phyloP scores from a whole-genome alignment of 129 eudicot genomes.

The Helichrysum umbraculigerum region DNA sequence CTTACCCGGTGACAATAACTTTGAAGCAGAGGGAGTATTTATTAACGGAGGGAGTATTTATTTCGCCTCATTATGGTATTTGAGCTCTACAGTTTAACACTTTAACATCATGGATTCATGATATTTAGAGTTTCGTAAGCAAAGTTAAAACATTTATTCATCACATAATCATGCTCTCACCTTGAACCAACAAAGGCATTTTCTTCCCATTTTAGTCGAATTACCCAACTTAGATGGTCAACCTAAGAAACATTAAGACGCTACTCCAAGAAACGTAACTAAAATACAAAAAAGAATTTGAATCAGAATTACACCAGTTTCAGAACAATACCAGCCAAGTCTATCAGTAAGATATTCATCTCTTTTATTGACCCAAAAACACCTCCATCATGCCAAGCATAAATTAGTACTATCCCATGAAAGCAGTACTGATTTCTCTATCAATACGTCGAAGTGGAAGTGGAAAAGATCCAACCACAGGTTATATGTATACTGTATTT shows the following conservation, averaged over 20 bases:
- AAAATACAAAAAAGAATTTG: not conserved
- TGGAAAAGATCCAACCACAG: slow-evolving; percentile 21
- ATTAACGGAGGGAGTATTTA: too few species aligned
- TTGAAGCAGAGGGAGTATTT: too few species aligned
- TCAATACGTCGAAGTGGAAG: slow-evolving; percentile 20
- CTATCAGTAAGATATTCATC: slow-evolving; percentile 1
- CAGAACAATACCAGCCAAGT: not conserved
- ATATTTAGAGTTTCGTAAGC: not conserved
- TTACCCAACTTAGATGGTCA: not conserved
- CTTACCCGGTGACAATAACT: too few species aligned
- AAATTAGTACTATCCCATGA: slow-evolving; percentile 6
- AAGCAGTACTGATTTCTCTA: slow-evolving; percentile 22
- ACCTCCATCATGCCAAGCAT: slow-evolving; percentile 18
- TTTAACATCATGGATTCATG: not conserved
- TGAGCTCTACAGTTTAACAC: not conserved
- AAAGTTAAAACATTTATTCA: not conserved
- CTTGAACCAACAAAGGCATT: not conserved
- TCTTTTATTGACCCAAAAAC: slow-evolving; percentile 26
- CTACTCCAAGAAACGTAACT: slow-evolving; percentile 2
- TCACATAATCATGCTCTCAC: not conserved
- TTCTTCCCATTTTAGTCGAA: not conserved
- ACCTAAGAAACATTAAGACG: not conserved
- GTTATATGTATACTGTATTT: not conserved
- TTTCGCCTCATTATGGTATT: not conserved
- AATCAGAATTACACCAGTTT: slow-evolving; percentile 19